Percentiles rank a stretch among this genome's conserved stretches.
phyloP scores from a whole-genome alignment of 257 asterid species.

The Przewalskia tangutica region DNA sequence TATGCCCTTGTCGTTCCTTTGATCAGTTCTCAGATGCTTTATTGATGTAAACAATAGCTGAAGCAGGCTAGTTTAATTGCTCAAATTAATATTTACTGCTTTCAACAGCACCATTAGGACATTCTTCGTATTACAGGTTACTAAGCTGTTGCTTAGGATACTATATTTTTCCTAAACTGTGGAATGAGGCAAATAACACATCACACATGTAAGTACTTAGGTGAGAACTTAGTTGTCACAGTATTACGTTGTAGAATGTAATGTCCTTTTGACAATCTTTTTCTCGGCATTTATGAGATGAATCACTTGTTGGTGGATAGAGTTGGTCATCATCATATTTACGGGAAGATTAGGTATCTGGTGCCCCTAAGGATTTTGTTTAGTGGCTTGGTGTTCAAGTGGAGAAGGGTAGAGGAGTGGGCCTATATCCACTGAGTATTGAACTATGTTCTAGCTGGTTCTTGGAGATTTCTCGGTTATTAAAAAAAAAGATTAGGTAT shows the following conservation, averaged over 20 bases:
- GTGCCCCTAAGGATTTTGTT: not conserved
- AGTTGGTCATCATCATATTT: not conserved
- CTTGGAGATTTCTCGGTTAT: not conserved
- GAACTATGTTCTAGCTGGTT: not conserved
- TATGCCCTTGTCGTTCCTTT: not conserved
- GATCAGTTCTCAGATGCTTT: not conserved
- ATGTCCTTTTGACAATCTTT: not conserved
- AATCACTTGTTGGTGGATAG: not conserved
- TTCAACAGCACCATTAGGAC: not conserved
- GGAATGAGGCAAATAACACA: not conserved
- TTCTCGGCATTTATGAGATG: not conserved
- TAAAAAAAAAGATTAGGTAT: not conserved
- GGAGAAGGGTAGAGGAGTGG: not conserved
- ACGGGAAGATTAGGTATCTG: not conserved
- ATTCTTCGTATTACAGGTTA: not conserved
- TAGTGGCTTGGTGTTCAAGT: conserved; percentile 6
- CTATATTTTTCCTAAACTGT: not conserved
- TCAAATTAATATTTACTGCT: not conserved
- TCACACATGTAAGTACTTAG: not conserved
- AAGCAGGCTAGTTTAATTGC: not conserved
- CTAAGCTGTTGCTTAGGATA: not conserved
- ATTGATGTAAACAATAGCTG: not conserved
- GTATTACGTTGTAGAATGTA: not conserved
- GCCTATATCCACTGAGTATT: not conserved
- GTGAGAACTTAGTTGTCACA: not conserved